Percentiles rank a stretch among this genome's conserved stretches.
These are phyloP conservation scores for Solanum pennellii DNA, from an alignment of 257 asterid species.

Conservation along the genomic window DNA sequence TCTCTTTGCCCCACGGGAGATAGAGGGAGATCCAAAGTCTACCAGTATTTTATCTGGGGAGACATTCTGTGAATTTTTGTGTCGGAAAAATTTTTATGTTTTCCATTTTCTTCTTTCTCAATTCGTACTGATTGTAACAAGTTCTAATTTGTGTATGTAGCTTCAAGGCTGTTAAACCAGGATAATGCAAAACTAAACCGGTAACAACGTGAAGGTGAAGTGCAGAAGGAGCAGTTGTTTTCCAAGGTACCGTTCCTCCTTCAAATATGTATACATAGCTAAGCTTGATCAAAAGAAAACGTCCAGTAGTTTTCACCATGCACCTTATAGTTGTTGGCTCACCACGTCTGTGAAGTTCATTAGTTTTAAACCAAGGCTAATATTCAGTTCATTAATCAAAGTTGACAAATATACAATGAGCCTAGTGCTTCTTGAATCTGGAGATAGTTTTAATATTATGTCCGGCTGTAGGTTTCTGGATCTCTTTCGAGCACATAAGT, in stretches of 20 bases:
- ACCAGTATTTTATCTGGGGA: background rate
- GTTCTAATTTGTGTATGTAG: background rate
- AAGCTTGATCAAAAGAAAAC: background rate
- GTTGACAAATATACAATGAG: background rate
- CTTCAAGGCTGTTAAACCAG: background rate
- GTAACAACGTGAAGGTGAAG: background rate
- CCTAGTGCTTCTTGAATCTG: background rate
- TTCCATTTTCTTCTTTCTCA: background rate
- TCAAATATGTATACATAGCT: background rate
- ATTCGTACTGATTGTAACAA: background rate
- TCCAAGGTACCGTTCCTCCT: background rate
- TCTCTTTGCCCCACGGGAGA: no score
- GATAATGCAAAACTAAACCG: background rate
- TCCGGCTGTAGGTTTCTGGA: background rate
- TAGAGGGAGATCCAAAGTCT: background rate
- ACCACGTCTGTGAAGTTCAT: background rate
- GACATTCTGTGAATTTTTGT: background rate
- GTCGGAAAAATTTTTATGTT: background rate
- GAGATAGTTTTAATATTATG: background rate
- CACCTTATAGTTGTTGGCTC: background rate
- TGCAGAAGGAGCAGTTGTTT: background rate
- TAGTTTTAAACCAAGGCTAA: background rate
- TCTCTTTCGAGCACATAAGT: background rate
- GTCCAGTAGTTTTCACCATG: background rate
- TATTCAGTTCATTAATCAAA: background rate